Base-by-base conservation (phyloP, 2,329 filamentous ascomycete genomes). In the Diplocarpon mali region DNA sequence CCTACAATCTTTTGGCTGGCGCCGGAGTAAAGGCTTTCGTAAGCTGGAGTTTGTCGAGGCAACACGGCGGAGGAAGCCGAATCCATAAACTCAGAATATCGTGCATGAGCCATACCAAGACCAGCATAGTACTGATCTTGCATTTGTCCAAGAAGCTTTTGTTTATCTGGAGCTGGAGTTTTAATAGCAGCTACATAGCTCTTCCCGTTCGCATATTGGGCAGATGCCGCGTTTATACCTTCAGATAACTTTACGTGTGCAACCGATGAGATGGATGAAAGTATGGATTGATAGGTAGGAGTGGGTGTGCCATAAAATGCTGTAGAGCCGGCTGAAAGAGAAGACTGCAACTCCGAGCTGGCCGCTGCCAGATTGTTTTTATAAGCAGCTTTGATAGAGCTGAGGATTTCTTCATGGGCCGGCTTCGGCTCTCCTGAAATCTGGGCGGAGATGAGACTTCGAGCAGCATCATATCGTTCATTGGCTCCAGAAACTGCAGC, bases 81-180 rank as follows among this genome's bases (percentile, higher is more conserved):
- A 11, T 71, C 71, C 2, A 92, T 53, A 57, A 92, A 90, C 40
- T 81, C 80, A 5, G 80, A 78, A 62, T 92, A 92, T 31, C 81
- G 77, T 35, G 80, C 85, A 57, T 93, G 83, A 1, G 87, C 86
- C 36, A 86, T 63, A 24, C 86, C 86, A 17, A 63, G 90, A 90
- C 58, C 48, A 14, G 48, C 48, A 27, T 50, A 29, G 62, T 92
- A 93, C 57, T 78, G 74, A 53, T 72, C 65, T 53, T 71, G 74
- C 37, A 75, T 82, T 67, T 71, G 80, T 60, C 69, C 76, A 60
- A 67, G 76, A 65, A 70, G 74, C 69, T 65, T 80, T 63, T 67
- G 65, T 46, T 65, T 64, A 11, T 65, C 56, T 0, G 70, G 66
- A 52, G 64, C 77, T 52, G 61, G 70, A 1, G 80, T 49, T 24